Conservation (phyloP, 2,329 filamentous ascomycete species). For the Alternaria novae-zelandiae region DNA sequence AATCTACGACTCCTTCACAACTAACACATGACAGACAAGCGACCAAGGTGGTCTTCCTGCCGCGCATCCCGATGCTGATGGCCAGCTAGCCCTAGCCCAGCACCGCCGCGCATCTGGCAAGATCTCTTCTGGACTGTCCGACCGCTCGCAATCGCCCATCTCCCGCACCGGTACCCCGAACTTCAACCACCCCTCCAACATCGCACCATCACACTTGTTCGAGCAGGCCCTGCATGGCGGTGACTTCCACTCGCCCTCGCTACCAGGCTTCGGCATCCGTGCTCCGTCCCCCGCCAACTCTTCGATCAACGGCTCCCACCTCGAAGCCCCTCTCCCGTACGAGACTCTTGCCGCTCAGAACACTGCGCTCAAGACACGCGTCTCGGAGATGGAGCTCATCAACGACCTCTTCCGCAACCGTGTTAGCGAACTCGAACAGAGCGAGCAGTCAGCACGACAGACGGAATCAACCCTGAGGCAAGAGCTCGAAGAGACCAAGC, state of each 20-base stretch:
- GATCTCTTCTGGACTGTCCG: conserved; percentile 72
- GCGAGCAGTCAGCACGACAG: conserved; percentile 70
- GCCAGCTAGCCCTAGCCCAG: conserved; percentile 62
- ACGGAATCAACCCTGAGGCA: conserved; percentile 63
- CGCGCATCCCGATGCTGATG: conserved; percentile 62
- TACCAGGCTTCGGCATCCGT: conserved; percentile 50
- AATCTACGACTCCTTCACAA: neutral
- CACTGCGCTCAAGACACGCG: conserved; percentile 88
- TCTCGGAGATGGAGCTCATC: conserved; percentile 94
- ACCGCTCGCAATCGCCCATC: conserved; percentile 78
- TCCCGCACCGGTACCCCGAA: conserved; percentile 80
- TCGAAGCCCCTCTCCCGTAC: conserved; percentile 76
- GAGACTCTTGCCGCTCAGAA: conserved; percentile 82
- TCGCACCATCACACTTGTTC: conserved; percentile 79
- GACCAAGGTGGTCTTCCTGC: conserved; percentile 63
- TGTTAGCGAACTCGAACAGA: conserved; percentile 77
- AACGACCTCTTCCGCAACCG: conserved; percentile 72
- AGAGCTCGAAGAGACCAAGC: conserved; percentile 75
- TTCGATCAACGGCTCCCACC: conserved; percentile 65
- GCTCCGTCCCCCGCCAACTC: conserved; percentile 64
- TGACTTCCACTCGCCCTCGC: conserved; percentile 67
- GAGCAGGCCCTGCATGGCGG: conserved; percentile 74
- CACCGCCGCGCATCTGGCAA: conserved; percentile 74
- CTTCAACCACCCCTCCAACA: conserved; percentile 69
- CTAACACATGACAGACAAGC: conserved; percentile 28